Percentiles rank a stretch among this genome's conserved stretches.
These are phyloP conservation scores for Torulaspora franciscae DNA, from an alignment of 805 yeast species.

Conservation along the genomic window DNA sequence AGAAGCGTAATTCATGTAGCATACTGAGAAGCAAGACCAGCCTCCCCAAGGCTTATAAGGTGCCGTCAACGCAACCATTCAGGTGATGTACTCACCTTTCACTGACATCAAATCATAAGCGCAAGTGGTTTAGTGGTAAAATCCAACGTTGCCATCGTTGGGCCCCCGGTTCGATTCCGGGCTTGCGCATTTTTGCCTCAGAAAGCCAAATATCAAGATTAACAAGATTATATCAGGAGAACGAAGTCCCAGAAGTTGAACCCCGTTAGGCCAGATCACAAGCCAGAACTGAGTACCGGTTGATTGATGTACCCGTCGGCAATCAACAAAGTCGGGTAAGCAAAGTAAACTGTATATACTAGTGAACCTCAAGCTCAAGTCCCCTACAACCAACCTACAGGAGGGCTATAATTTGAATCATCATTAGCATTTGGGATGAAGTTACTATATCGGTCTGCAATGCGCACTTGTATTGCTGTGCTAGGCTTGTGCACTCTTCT, in stretches of 20 bases:
- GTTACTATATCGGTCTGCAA: not conserved
- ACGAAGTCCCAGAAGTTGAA: too few species aligned
- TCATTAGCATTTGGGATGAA: not conserved
- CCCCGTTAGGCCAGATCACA: too few species aligned
- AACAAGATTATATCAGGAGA: not conserved
- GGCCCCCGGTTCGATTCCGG: slow-evolving; percentile 36
- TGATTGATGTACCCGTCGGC: too few species aligned
- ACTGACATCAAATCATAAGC: slow-evolving; percentile 15
- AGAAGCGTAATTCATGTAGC: too few species aligned
- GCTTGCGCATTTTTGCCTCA: slow-evolving; percentile 23
- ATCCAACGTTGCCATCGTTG: slow-evolving; percentile 35
- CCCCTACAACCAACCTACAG: too few species aligned
- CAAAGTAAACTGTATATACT: not conserved
- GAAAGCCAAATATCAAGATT: not conserved
- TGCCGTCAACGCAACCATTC: too few species aligned
- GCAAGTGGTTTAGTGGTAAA: slow-evolving; percentile 35
- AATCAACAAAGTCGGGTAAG: not conserved
- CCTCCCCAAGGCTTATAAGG: too few species aligned
- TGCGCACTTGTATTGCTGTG: not conserved
- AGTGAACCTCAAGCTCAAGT: too few species aligned
- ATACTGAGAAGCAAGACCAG: too few species aligned
- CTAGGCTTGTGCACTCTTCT: not conserved
- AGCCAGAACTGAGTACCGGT: too few species aligned
- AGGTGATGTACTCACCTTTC: too few species aligned
- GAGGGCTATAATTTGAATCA: too few species aligned